These are phyloP conservation scores for Arachis hypogaea DNA, from an alignment of 306 rosid genomes.

Conservation along the genomic window DNA sequence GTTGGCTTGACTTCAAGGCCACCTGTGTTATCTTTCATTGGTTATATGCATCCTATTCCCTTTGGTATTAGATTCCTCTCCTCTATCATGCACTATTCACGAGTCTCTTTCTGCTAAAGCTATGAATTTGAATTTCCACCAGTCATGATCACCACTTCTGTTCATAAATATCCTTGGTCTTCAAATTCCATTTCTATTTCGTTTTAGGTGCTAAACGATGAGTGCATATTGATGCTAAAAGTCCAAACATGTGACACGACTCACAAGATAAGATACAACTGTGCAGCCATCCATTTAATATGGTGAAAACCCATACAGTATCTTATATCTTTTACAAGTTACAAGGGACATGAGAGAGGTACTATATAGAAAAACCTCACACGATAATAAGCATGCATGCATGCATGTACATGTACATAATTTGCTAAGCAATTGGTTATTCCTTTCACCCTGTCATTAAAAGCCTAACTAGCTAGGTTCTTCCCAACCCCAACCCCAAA, in stretches of 20 bases:
- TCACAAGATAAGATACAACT: not conserved
- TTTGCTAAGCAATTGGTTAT: conserved; percentile 47
- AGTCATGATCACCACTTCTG: not conserved
- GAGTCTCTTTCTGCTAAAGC: conserved; percentile 16
- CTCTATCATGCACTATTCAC: conserved; percentile 9
- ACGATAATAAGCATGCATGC: conserved; percentile 18
- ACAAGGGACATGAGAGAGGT: not conserved
- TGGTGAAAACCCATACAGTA: not conserved
- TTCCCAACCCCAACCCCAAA: conserved; percentile 27
- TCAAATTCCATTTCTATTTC: conserved; percentile 8
- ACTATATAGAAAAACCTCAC: conserved; percentile 2
- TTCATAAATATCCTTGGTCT: conserved; percentile 14
- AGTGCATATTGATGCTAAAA: not conserved
- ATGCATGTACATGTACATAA: conserved; percentile 42
- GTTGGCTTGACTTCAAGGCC: not conserved
- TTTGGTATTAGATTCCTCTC: conserved; percentile 36
- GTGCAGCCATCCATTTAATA: conserved; percentile 5
- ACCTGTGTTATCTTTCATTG: not conserved
- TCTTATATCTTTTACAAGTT: not conserved
- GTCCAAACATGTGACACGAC: not conserved
- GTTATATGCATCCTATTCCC: conserved; percentile 17
- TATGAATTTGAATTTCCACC: conserved; percentile 5
- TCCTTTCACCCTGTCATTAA: conserved; percentile 27
- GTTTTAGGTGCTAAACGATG: not conserved
- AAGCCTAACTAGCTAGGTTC: conserved; percentile 14